Base-by-base conservation (phyloP, 73 alveolate species). In the Symbiodinium pilosum region DNA sequence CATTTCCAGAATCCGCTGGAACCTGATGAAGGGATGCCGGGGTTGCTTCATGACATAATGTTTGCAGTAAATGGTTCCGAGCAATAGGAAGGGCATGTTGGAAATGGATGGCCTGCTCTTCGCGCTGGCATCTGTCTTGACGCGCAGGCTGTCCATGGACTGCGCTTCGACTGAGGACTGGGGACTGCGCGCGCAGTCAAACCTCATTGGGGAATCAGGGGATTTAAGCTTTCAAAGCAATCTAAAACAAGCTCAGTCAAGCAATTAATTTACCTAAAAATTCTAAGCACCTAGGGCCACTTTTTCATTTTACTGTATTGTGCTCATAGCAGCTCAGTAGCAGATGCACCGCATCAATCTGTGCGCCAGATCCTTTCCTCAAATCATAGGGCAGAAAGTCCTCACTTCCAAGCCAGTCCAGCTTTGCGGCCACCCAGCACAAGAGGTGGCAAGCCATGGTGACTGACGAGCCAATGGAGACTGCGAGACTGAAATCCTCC, bases 391-490 rank as follows among this genome's bases (percentile, higher is more conserved):
- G 38, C 28, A 6, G 39, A 4, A 81, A 16, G 38, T 32, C 59
- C 28, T 7, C n/a, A 54, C 24, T 18, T 16, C 16, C 2, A 56
- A 41, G 64, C 52, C 47, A 44, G 2, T 34, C 75, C 39, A 84
- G 71, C 92, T 84, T 41, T 7, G 43, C 36, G 6, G 52, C 92
- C 28, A 43, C 92, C 71, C 44, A 84, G n/a, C 34, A 2, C 38
- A 40, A 30, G 3, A 84, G 41, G 30, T 84, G 92, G 68, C 44
- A 84, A 43, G 92, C 92, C 92, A 84, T 84, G 40, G 92, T 84
- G 32, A 43, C 92, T 43, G 73, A 8, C 14, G 69, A 39, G 36
- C 92, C 92, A 21, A 43, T 84, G 71, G 34, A 14, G 34, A 56
- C 6, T 26, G 73, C 73, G 32, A 56, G 6, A 14, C 34, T 56